Evolutionary conservation across 108 stramenopile species (phyloP).

Genomic region (Fragilaria crotonensis): DNA sequence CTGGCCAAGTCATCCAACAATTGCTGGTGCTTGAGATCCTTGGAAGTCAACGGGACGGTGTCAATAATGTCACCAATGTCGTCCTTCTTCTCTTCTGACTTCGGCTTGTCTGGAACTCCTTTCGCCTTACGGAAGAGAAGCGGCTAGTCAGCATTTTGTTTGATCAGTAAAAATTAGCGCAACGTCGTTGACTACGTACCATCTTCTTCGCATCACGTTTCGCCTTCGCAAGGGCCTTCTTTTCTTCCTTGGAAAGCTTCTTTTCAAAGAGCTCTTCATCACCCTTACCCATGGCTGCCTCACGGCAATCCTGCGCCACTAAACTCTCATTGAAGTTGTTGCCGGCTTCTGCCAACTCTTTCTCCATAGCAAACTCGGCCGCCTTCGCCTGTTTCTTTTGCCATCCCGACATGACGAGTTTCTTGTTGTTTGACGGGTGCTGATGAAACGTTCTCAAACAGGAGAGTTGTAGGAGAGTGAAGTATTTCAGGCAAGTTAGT

Average conservation of each 20-base stretch:
- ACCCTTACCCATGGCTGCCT: slow-evolving; percentile 76
- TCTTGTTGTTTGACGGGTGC: no score
- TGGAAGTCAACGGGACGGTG: slow-evolving; percentile 13
- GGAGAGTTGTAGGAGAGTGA: no score
- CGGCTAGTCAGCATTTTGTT: no score
- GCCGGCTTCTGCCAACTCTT: slow-evolving; percentile 18
- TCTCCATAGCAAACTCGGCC: slow-evolving; percentile 50
- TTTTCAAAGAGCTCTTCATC: slow-evolving; percentile 71
- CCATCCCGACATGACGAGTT: slow-evolving; percentile 53
- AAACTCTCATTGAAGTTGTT: slow-evolving; percentile 15
- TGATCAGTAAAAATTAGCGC: no score
- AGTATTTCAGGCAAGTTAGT: no score
- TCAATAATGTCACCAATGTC: slow-evolving; percentile 5
- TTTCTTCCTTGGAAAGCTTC: slow-evolving; percentile 81
- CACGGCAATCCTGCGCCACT: slow-evolving; percentile 29
- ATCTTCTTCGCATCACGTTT: slow-evolving; percentile 73
- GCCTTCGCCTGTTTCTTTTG: slow-evolving; percentile 65
- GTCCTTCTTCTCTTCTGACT: slow-evolving; percentile 6
- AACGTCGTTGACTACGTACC: slow-evolving; percentile 9
- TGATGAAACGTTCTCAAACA: no score
- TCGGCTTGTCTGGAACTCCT: no score
- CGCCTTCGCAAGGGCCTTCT: slow-evolving; percentile 77
- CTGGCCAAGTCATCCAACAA: slow-evolving; percentile 64
- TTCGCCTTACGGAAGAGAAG: no score
- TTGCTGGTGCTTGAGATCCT: slow-evolving; percentile 55